phyloP scores from a whole-genome alignment of 2,329 filamentous ascomycete genomes.

The Sarocladium kiliense region DNA sequence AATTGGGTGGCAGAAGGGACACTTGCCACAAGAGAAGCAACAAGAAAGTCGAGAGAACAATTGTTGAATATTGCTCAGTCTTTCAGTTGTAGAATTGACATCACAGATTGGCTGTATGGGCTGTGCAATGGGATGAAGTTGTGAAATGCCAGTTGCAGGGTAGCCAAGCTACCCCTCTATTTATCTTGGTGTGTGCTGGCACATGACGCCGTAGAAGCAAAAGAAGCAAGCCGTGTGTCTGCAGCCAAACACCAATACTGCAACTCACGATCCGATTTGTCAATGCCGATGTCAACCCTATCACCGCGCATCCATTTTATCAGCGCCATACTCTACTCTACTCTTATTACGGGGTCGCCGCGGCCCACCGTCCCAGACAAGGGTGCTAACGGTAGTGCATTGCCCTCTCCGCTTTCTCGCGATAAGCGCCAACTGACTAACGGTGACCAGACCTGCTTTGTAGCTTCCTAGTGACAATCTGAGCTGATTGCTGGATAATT shows the following conservation, averaged over 20 bases:
- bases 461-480: too few relatives aligned
- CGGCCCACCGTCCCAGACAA: neutral
- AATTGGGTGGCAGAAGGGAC: too few relatives aligned
- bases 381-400: neutral
- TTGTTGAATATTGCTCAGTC: too few relatives aligned
- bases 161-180: neutral
- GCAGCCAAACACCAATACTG: too few relatives aligned
- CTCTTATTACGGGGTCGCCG: neutral
- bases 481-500: neutral
- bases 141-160: neutral
- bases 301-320: neutral
- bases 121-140: too few relatives aligned
- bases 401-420: slow-evolving; percentile 7
- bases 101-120: too few relatives aligned
- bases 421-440: neutral
- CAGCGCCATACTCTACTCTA: neutral
- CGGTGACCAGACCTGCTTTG: too few relatives aligned
- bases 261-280: too few relatives aligned
- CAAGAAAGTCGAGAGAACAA: too few relatives aligned
- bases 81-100: too few relatives aligned
- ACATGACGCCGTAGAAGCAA: neutral
- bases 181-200: neutral
- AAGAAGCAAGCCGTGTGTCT: neutral
- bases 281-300: neutral
- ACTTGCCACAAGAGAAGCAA: too few relatives aligned